Evolutionary conservation across 2,329 filamentous ascomycete genomes (phyloP), one percentile per base, ranked within the genome.

Genomic region (Aspergillus hortae): DNA sequence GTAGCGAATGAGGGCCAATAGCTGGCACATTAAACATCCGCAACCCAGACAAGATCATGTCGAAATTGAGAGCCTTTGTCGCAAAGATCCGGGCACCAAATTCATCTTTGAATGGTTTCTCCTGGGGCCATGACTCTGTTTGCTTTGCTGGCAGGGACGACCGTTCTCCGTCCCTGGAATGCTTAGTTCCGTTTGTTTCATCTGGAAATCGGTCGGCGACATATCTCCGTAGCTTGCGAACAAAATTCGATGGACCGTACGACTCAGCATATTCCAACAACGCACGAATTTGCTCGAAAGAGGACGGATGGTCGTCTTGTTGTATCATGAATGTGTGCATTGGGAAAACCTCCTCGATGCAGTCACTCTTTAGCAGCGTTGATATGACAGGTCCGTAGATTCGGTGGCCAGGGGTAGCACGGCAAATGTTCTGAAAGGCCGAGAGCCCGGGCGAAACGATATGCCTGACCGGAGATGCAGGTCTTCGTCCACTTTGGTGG

Each of bases 61-160:
- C 84, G 9, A 91, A 76, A 1, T 86, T 82, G 19, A 94, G 80
- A 68, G 89, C 88, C 52, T 78, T 86, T 1, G 85, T 88, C 9
- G 91, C 91, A 66, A 96, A 92, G 74, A 90, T 84, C 56, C 86
- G 82, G n/a, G 91, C 88, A 15, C 88, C 87, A 27, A 95, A 80
- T 0, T 76, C 72, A 67, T 94, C 89, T 62, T 82, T 86, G 56
- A 84, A 81, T 7, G 72, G 69, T 54, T 80, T 83, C 33, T 63
- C 69, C 17, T 62, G 54, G 3, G 56, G 43, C 50, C 53, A 54
- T 7, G 21, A 5, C 14, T 53, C 53, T 17, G 30, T 48, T 15
- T 44, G 14, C n/a, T 42, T 17, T 9, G 30, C 21, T 44, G 52
- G 9, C 30, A 30, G 19, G 56, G 44, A 47, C 23, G 30, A 44